These are phyloP conservation scores for Wickerhamiella qilinensis DNA, from an alignment of 805 yeast genomes.

Conservation along the genomic window DNA sequence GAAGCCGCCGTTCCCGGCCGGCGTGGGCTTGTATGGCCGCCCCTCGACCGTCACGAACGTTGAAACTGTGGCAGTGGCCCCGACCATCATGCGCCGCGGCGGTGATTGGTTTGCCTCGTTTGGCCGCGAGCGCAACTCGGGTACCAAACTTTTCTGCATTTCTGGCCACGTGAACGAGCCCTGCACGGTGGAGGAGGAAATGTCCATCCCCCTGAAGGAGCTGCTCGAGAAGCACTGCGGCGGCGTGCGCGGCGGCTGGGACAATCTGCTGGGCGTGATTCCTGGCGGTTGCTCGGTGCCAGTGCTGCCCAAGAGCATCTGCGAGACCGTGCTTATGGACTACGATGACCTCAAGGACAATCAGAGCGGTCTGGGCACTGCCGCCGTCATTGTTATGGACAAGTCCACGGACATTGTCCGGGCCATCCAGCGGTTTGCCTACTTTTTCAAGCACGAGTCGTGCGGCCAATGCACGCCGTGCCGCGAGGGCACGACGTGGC, in stretches of 20 bases:
- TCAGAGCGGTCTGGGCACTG: constrained; percentile 82
- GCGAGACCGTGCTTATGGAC: constrained; percentile 68
- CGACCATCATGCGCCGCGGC: constrained; percentile 79
- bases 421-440: constrained; percentile 71
- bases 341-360: constrained; percentile 72
- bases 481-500: constrained; percentile 85
- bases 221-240: constrained; percentile 81
- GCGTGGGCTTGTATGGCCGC: constrained; percentile 80
- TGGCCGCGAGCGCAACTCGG: constrained; percentile 74
- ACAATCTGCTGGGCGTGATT: constrained; percentile 68
- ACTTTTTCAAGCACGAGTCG: constrained; percentile 80
- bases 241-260: constrained; percentile 88
- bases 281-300: constrained; percentile 91
- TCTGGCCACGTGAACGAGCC: constrained; percentile 88
- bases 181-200: constrained; percentile 85
- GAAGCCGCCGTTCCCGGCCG: constrained; percentile 93
- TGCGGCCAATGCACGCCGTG: constrained; percentile 94
- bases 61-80: constrained; percentile 81
- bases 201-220: constrained; percentile 76
- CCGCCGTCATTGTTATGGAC: constrained; percentile 85
- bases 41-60: constrained; percentile 86
- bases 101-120: constrained; percentile 73
- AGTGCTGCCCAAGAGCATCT: constrained; percentile 47
- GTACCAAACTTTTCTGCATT: constrained; percentile 71
- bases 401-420: constrained; percentile 70